Base-by-base conservation (phyloP, 2,329 filamentous ascomycete species). In the Calycina herbarum region DNA sequence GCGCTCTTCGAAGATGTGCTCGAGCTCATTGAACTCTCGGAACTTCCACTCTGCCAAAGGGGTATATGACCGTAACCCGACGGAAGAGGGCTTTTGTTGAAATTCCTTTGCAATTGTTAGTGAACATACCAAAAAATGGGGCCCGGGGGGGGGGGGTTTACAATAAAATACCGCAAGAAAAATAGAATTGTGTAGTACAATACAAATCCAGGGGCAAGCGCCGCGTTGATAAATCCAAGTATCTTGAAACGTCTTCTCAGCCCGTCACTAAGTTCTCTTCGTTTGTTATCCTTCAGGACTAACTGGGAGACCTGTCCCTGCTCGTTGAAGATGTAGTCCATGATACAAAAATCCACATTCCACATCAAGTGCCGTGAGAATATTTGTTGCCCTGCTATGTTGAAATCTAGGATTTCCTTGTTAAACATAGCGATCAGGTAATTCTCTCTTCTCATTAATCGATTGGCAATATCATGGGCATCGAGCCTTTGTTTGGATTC, bases 41-140 rank as follows among this genome's bases (percentile, higher is more conserved):
- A 99, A 97, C 74, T 97, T 98, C 95, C 95, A 99, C 76, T 97
- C 91, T 0, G 95, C 95, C 61, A 97, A 85, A 1, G 93, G 92
- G 0, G 94, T 98, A 76, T 97, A 99, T 70, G 93, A 89, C 51
- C 95, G 88, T 17, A 93, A 90, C n/a, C 92, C 91, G 45, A 97
- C 86, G 68, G 93, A 89, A 0, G 92, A 88, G 0, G 93, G 94
- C 68, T 97, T 96, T 74, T 94, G 96, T 78, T 97, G 93, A 75
- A 96, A 97, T 81, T 99, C 94, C 90, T 93, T 67, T 31, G 13
- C 24, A 35, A 0, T 17, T 5, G 8, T 75, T 67, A 75, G 70
- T 51, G 3, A n/a, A 17, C 33, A 17, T 42, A 20, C 29, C 3
- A 40, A 15, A n/a, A 15, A n/a, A 38, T 17, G 7, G 7, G 7